A percentile compares a stretch with the other conserved stretches of the same genome.
Evolutionary conservation across 1,284 basidiomycete species (phyloP).

Genomic region (Microbotryomycetes sp.): DNA sequence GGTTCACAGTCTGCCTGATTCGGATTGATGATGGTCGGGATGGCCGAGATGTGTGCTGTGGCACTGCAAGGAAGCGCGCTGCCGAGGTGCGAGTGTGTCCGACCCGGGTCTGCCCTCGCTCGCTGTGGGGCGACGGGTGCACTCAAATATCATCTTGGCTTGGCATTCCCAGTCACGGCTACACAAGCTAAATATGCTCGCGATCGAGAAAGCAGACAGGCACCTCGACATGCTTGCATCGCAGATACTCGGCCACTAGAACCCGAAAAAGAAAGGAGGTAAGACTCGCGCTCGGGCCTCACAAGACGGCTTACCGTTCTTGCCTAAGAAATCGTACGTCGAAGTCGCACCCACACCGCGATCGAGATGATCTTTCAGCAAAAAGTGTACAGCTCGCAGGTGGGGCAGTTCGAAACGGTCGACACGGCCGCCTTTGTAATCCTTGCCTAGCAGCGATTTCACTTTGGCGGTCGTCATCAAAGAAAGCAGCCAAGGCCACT

Average conservation of each 20-base stretch:
- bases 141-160: too few relatives aligned
- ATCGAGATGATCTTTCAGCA: conserved; percentile 8
- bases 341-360: conserved; percentile 3
- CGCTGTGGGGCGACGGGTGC: too few relatives aligned
- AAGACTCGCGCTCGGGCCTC: background rate
- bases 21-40: too few relatives aligned
- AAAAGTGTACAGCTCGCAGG: conserved; percentile 27
- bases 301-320: background rate
- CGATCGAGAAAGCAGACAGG: background rate
- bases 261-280: background rate
- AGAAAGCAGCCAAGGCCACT: conserved; percentile 28
- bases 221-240: conserved; percentile 8
- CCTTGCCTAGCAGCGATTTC: conserved; percentile 25
- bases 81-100: too few relatives aligned
- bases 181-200: background rate
- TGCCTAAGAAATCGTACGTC: conserved; percentile 7
- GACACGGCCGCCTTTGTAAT: conserved; percentile 26
- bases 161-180: too few relatives aligned
- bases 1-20: too few relatives aligned
- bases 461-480: conserved; percentile 25
- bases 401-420: conserved; percentile 35
- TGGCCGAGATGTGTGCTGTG: too few relatives aligned
- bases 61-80: too few relatives aligned
- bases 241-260: conserved; percentile 6
- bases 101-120: too few relatives aligned